A percentile compares a stretch with the other conserved stretches of the same genome.
Evolutionary conservation across 768 basidiomycete species (phyloP).

Genomic region (Cystobasidium tubakii): DNA sequence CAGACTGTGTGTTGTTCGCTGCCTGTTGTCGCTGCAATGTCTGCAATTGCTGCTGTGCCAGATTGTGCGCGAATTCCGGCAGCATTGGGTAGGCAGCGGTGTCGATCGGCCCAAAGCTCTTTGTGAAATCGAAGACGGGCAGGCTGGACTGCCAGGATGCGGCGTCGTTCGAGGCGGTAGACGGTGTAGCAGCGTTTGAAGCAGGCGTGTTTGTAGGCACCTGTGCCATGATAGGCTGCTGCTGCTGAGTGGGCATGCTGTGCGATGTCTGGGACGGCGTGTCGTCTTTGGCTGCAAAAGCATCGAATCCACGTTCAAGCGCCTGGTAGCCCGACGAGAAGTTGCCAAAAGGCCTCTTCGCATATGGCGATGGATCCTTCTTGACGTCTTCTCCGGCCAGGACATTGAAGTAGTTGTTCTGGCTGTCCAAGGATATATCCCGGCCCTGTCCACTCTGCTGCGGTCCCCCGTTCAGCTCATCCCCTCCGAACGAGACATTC

Average conservation of each 20-base stretch:
- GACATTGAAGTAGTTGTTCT: not conserved
- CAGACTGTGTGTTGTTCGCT: not conserved
- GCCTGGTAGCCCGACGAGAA: conserved; percentile 12
- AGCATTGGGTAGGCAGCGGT: not conserved
- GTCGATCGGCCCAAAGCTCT: not conserved
- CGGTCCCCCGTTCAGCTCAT: not conserved
- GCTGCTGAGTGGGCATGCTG: not conserved
- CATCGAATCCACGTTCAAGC: conserved; percentile 27
- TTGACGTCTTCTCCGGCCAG: not conserved
- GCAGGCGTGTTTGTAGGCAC: not conserved
- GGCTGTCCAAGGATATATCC: not conserved
- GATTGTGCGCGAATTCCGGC: conserved; percentile 6
- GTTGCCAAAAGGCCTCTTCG: conserved; percentile 31
- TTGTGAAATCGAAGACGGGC: conserved; percentile 15
- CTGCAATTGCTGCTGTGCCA: not conserved
- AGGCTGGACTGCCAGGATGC: not conserved
- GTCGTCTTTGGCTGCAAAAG: not conserved
- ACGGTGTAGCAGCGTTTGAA: not conserved
- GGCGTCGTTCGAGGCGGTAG: not conserved
- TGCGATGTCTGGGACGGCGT: not conserved
- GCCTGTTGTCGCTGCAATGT: not conserved
- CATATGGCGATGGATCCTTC: conserved; percentile 30
- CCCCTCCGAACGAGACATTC: conserved; percentile 24
- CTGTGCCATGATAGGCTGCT: not conserved
- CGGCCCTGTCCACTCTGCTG: not conserved